Evolutionary conservation across 139 green algal species (phyloP), one percentile per base, ranked within the genome.

Genomic region (Chlorella sp.): DNA sequence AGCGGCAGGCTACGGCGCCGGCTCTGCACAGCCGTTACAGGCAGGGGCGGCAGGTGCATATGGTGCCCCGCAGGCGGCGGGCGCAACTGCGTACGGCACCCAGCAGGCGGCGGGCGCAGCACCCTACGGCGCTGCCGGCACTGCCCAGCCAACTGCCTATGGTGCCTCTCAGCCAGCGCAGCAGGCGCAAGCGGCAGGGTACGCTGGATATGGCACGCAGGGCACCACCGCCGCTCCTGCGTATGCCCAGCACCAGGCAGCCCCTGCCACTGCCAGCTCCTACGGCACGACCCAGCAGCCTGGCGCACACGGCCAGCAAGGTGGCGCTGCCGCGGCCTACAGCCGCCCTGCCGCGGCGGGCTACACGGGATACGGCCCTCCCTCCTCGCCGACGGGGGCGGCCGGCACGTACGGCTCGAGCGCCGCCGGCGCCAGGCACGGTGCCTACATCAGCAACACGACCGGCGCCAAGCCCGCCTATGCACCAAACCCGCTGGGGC

Each of bases 271-370:
- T 23, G 8, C 33, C 1, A 33, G n/a, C n/a, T n/a, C n/a, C 33
- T 73, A 73, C 21, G 64, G 64, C 61, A 33, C 29, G 9, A 25
- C 8, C 42, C 41, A 71, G 41, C 41, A 55, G 64, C 11, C 61
- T 29, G 61, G 61, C 12, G 35, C n/a, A 40, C 36, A 29, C 2
- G 29, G 58, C 29, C 61, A 51, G 61, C 61, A 68, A 38, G 38
- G 29, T 65, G 38, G 21, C 19, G 5, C 38, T 25, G 41, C 63
- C 27, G n/a, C 40, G 31, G 8, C 25, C 65, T 72, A 60, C n/a
- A 45, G 45, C 27, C 41, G 53, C 11, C 67, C 58, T 41, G 36
- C 36, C 5, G 19, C 8, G n/a, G 33, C 14, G 29, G 43, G 29
- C 29, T 51, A 53, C 27, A n/a, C n/a, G n/a, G n/a, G n/a, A n/a